These are phyloP conservation scores for Protomyces inundatus DNA, from an alignment of 1,139 yeast genomes.

Conservation along the genomic window DNA sequence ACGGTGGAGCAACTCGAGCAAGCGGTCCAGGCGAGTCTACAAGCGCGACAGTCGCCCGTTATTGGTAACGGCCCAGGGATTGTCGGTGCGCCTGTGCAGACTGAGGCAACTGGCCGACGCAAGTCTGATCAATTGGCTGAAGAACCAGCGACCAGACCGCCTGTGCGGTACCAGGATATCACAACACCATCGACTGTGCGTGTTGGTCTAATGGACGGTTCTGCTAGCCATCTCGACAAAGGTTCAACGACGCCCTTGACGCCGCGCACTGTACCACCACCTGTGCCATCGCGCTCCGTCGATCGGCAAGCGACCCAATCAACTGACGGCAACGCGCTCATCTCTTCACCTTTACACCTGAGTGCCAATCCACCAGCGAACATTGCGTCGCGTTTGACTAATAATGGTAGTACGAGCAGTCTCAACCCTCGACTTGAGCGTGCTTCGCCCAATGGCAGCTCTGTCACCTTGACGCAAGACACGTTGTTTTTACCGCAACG, in stretches of 20 bases:
- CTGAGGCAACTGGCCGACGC: background rate
- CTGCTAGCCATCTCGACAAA: background rate
- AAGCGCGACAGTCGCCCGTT: background rate
- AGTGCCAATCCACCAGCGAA: background rate
- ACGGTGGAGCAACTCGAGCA: background rate
- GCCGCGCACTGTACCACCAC: background rate
- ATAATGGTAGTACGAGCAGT: background rate
- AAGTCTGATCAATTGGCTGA: background rate
- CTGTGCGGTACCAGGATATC: no score
- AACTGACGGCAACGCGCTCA: background rate
- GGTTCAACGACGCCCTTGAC: background rate
- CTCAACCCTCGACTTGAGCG: background rate
- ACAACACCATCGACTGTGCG: background rate
- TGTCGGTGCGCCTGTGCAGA: background rate
- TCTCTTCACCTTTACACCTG: background rate
- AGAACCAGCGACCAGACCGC: background rate
- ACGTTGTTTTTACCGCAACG: background rate
- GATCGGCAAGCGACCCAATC: background rate
- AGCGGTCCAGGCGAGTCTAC: background rate
- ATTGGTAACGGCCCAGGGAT: background rate
- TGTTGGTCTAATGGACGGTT: no score
- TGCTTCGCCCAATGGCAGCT: background rate
- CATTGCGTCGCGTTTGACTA: no score
- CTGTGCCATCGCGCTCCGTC: slow-evolving; percentile 6
- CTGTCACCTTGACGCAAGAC: background rate